These are phyloP conservation scores for baker's yeast (Saccharomyces cerevisiae) DNA, from an alignment of 805 yeast species.

Conservation along the genomic window DNA sequence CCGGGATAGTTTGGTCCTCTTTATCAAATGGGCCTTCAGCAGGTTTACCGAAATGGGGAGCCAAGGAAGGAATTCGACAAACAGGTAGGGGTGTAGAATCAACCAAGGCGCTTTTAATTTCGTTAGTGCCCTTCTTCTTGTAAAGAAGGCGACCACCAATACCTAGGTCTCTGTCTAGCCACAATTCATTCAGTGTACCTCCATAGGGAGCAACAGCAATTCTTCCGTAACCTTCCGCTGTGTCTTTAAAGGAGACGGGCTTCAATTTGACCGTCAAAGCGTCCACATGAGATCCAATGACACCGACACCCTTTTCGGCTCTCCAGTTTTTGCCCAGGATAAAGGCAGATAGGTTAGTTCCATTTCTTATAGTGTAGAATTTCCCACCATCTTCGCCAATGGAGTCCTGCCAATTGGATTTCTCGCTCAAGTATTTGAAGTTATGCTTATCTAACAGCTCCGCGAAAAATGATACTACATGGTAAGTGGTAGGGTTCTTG, in stretches of 20 bases:
- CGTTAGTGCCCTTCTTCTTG: slow-evolving; percentile 30
- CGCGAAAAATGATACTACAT: slow-evolving; percentile 51
- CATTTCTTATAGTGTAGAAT: slow-evolving; percentile 62
- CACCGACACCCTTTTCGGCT: slow-evolving; percentile 58
- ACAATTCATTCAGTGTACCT: slow-evolving; percentile 53
- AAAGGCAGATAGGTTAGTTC: slow-evolving; percentile 62
- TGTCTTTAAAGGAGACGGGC: slow-evolving; percentile 55
- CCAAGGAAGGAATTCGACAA: slow-evolving; percentile 76
- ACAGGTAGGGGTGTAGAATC: slow-evolving; percentile 60
- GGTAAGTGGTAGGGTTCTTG: slow-evolving; percentile 66
- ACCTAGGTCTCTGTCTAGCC: slow-evolving; percentile 86
- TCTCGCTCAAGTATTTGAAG: slow-evolving; percentile 58
- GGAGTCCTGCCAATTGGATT: slow-evolving; percentile 32
- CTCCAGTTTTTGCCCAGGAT: slow-evolving; percentile 59
- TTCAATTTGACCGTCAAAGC: slow-evolving; percentile 60
- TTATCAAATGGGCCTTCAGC: slow-evolving; percentile 63
- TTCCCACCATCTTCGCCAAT: slow-evolving; percentile 36
- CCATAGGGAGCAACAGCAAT: slow-evolving; percentile 82
- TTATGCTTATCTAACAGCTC: slow-evolving; percentile 47
- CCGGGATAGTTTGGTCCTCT: slow-evolving; percentile 74
- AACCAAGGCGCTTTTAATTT: slow-evolving; percentile 38
- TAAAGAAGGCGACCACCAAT: slow-evolving; percentile 70
- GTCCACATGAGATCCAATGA: slow-evolving; percentile 70
- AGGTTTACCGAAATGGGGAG: slow-evolving; percentile 77
- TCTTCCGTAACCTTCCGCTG: slow-evolving; percentile 65